Evolutionary conservation across 108 stramenopile genomes (phyloP).

Genomic region (Pseudonitzschia multiseries): DNA sequence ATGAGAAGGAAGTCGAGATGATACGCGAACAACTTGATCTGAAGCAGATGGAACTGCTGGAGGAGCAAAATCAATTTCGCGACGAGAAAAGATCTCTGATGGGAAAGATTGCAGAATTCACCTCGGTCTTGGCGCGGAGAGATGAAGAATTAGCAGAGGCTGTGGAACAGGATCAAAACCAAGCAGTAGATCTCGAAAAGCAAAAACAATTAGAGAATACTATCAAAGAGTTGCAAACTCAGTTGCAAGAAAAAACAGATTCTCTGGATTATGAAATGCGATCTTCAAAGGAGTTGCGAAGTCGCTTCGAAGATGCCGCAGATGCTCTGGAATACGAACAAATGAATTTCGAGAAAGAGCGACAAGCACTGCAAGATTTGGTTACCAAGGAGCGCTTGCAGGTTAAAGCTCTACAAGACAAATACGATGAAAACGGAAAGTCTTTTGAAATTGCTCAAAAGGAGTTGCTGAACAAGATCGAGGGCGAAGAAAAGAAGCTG

Average conservation of each 20-base stretch:
- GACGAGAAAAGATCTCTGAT: conserved; percentile 37
- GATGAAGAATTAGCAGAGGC: conserved; percentile 27
- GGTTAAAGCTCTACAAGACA: conserved; percentile 23
- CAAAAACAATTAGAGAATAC: conserved; percentile 37
- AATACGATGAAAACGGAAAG: conserved; percentile 19
- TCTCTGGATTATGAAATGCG: conserved; percentile 26
- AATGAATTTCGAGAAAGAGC: conserved; percentile 53
- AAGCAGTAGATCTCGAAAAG: conserved; percentile 13
- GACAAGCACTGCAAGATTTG: conserved; percentile 21
- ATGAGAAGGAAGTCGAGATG: conserved; percentile 36
- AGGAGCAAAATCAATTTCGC: conserved; percentile 34
- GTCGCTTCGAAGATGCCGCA: conserved; percentile 34
- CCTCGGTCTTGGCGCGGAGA: conserved; percentile 22
- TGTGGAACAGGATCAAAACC: conserved; percentile 9
- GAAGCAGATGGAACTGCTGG: conserved; percentile 28
- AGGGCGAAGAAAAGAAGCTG: conserved; percentile 23
- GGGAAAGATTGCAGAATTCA: conserved; percentile 40
- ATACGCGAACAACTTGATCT: conserved; percentile 33
- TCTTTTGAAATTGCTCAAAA: conserved; percentile 26
- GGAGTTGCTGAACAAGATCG: conserved; percentile 22
- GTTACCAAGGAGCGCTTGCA: conserved; percentile 32
- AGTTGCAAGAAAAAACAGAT: conserved; percentile 25
- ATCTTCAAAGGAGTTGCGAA: conserved; percentile 32
- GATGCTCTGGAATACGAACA: conserved; percentile 60
- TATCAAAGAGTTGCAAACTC: conserved; percentile 19